Conservation (phyloP, 495 filamentous ascomycete species). For the Apiosordaria backusii region DNA sequence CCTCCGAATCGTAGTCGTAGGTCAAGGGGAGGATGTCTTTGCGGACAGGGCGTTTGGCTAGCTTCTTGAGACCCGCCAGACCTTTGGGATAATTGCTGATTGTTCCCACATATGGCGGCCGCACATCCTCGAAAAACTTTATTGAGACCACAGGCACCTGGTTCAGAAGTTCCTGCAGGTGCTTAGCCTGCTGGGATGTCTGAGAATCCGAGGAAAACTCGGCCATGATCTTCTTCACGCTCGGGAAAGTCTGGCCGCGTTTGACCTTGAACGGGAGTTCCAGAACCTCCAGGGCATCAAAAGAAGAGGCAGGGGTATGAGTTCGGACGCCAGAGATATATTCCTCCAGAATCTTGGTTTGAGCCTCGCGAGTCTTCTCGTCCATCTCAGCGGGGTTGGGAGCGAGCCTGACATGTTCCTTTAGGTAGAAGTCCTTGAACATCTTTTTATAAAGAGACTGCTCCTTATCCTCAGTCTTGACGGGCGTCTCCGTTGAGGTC, state of each 20-base stretch:
- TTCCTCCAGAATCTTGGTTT: slow-evolving; percentile 49
- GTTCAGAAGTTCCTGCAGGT: slow-evolving; percentile 52
- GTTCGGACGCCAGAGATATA: slow-evolving; percentile 37
- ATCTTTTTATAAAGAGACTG: slow-evolving; percentile 62
- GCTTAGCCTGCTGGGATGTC: slow-evolving; percentile 40
- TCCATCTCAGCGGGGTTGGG: slow-evolving; percentile 50
- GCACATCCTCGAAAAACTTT: slow-evolving; percentile 79
- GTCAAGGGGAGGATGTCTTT: slow-evolving; percentile 63
- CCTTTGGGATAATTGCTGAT: slow-evolving; percentile 57
- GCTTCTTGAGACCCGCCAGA: slow-evolving; percentile 41
- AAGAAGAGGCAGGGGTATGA: slow-evolving; percentile 32
- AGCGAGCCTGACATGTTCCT: slow-evolving; percentile 63
- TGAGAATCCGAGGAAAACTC: slow-evolving; percentile 42
- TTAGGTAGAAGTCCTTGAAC: slow-evolving; percentile 77
- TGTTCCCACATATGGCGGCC: slow-evolving; percentile 87
- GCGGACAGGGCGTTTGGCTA: slow-evolving; percentile 69
- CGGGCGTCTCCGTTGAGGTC: slow-evolving; percentile 12
- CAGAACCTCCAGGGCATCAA: slow-evolving; percentile 58
- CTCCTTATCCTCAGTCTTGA: slow-evolving; percentile 28
- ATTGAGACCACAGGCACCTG: slow-evolving; percentile 71
- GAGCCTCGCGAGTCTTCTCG: slow-evolving; percentile 48
- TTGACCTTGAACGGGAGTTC: slow-evolving; percentile 52
- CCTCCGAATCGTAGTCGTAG: slow-evolving; percentile 96
- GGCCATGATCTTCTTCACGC: slow-evolving; percentile 66
- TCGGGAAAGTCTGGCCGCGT: slow-evolving; percentile 50